Evolutionary conservation across 2,329 filamentous ascomycete genomes (phyloP).

Genomic region (Niveomyces coronatus): DNA sequence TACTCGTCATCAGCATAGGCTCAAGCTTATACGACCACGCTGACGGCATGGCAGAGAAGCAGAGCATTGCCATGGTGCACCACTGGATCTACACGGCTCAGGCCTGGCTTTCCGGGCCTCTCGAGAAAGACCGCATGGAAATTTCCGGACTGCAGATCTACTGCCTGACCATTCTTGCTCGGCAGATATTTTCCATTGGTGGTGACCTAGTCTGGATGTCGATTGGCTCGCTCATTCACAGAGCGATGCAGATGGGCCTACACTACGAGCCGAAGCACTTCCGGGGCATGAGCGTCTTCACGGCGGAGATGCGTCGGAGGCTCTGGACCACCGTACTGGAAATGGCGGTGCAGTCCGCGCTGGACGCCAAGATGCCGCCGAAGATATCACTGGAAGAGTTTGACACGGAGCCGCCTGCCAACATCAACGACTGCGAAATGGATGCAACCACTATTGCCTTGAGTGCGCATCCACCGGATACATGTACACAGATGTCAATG

Average conservation of each 20-base stretch:
- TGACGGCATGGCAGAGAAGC: no score
- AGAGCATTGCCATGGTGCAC: no score
- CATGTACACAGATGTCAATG: slow-evolving; percentile 37
- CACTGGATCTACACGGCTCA: slow-evolving; percentile 47
- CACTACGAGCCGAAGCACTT: slow-evolving; percentile 45
- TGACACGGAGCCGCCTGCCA: slow-evolving; percentile 38
- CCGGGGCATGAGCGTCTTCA: slow-evolving; percentile 34
- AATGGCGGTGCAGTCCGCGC: slow-evolving; percentile 38
- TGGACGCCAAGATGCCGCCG: slow-evolving; percentile 41
- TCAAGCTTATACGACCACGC: no score
- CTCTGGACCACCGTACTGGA: slow-evolving; percentile 48
- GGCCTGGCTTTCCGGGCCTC: slow-evolving; percentile 36
- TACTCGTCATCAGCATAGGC: no score
- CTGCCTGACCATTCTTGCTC: slow-evolving; percentile 40
- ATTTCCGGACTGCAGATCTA: slow-evolving; percentile 40
- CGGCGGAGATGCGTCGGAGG: slow-evolving; percentile 43
- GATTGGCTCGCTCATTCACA: slow-evolving; percentile 38
- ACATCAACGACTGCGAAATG: slow-evolving; percentile 43
- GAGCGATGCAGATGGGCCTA: slow-evolving; percentile 47
- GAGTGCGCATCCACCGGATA: slow-evolving; percentile 10
- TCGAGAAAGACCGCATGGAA: slow-evolving; percentile 38
- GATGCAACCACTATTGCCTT: slow-evolving; percentile 23
- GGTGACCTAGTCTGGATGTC: slow-evolving; percentile 43
- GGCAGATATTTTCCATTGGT: slow-evolving; percentile 35
- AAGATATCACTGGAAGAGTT: slow-evolving; percentile 36